Evolutionary conservation across 2,329 filamentous ascomycete species (phyloP), one percentile per base, ranked within the genome.

Genomic region (Aureobasidium sp.): DNA sequence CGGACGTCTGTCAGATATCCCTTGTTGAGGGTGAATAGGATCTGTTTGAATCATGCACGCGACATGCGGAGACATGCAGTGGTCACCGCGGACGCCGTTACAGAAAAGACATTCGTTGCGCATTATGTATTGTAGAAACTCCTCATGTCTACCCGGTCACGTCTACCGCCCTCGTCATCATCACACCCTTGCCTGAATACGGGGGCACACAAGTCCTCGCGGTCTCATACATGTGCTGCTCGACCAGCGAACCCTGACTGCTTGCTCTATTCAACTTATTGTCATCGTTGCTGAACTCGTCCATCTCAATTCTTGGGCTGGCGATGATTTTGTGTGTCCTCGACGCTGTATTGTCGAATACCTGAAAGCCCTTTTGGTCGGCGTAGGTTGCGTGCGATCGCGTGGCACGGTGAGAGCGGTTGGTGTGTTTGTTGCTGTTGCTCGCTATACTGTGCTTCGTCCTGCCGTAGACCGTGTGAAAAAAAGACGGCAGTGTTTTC

Each of bases 281-380:
- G 22, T 58, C 29, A 9, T 45, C 54, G 17, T 29, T 39, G 22
- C 42, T 29, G 31, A 58, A 17, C 19, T 58, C 54, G 8, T 39
- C 54, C 54, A 58, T 27, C 31, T 58, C 35, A 15, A 19, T 39
- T n/a, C 56, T 52, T 17, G 58, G 33, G 8, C 35, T 47, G 12
- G 58, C 48, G 29, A 52, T 60, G 31, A 60, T 27, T 1, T 44
- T 60, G 15, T 50, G 44, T 17, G 31, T 40, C 17, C 44, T 27
- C 22, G 56, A 60, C 8, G 24, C 22, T 15, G 44, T 15, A 19
- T 60, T 60, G 24, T 60, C 58, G 44, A 50, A 60, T 5, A 60
- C 45, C 17, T 60, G 58, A 35, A 60, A 60, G 8, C 58, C 58
- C 14, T 60, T 60, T 6, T 60, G 58, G 15, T 60, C 58, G 9